These are phyloP conservation scores for Marasmius tenuissimus DNA, from an alignment of 1,284 basidiomycete species.

Conservation along the genomic window DNA sequence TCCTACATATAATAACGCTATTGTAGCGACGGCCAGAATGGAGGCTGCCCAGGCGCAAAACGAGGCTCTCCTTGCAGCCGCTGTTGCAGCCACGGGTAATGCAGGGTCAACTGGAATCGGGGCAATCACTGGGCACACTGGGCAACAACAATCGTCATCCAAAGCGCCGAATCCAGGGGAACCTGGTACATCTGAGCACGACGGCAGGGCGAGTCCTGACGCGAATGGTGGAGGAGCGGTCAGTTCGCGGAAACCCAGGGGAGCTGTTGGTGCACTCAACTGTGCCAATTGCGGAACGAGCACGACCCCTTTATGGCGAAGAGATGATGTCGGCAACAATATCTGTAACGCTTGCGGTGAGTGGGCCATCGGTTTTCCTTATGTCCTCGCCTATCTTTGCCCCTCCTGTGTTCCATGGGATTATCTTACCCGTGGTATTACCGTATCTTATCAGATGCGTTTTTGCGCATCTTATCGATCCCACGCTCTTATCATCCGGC, in stretches of 20 bases:
- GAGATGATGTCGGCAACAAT: conserved; percentile 92
- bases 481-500: conserved; percentile 8
- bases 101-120: conserved; percentile 1
- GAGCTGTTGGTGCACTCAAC: conserved; percentile 75
- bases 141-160: conserved; percentile 18
- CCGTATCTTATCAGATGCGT: conserved; percentile 21
- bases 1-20: conserved; percentile 89
- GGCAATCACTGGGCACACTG: conserved; percentile 10
- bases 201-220: conserved; percentile 21
- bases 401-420: not conserved
- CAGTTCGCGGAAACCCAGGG: conserved; percentile 31
- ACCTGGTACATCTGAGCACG: conserved; percentile 14
- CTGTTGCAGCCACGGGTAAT: not conserved
- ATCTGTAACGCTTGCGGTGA: conserved; percentile 92
- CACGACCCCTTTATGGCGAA: conserved; percentile 91
- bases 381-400: not conserved
- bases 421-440: conserved; percentile 7
- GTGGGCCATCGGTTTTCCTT: conserved; percentile 33
- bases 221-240: conserved; percentile 12
- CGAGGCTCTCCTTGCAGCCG: not conserved
- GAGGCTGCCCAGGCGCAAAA: conserved; percentile 17
- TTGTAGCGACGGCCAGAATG: conserved; percentile 42
- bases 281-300: conserved; percentile 93
- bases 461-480: conserved; percentile 17
- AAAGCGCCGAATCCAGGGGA: not conserved